Evolutionary conservation across 805 yeast genomes (phyloP).

Genomic region (Saturnispora mendoncae): DNA sequence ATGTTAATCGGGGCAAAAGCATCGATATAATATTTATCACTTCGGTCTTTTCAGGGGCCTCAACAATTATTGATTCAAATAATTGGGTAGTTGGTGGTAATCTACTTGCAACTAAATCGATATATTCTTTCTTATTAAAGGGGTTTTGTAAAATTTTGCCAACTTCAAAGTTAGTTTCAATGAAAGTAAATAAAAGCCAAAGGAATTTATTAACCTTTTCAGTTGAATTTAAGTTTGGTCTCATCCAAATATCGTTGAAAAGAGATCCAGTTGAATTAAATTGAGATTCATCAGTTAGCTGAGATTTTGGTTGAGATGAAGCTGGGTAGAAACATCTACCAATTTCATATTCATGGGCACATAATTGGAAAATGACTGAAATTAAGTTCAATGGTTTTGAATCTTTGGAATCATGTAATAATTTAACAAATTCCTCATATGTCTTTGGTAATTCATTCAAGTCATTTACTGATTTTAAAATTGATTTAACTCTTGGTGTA

Average conservation of each 20-base stretch:
- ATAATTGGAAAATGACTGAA: slow-evolving; percentile 63
- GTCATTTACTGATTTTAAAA: slow-evolving; percentile 81
- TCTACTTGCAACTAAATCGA: not conserved
- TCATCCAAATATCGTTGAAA: slow-evolving; percentile 68
- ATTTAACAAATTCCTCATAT: slow-evolving; percentile 35
- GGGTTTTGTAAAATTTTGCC: slow-evolving; percentile 34
- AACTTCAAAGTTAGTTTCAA: slow-evolving; percentile 59
- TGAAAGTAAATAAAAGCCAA: slow-evolving; percentile 74
- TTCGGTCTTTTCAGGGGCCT: slow-evolving; percentile 13
- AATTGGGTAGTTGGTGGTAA: slow-evolving; percentile 3
- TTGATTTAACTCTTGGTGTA: slow-evolving; percentile 87
- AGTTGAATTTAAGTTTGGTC: slow-evolving; percentile 47
- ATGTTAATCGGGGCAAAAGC: slow-evolving; percentile 18
- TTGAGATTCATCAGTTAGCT: not conserved
- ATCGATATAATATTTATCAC: slow-evolving; percentile 21
- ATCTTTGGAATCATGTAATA: slow-evolving; percentile 15
- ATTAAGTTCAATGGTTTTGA: slow-evolving; percentile 45
- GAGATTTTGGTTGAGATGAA: slow-evolving; percentile 10
- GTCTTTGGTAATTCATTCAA: slow-evolving; percentile 40
- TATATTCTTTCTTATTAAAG: slow-evolving; percentile 18
- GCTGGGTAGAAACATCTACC: slow-evolving; percentile 24
- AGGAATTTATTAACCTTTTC: slow-evolving; percentile 66
- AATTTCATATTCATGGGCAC: slow-evolving; percentile 43
- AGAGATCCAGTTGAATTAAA: slow-evolving; percentile 30
- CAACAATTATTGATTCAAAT: slow-evolving; percentile 3